A percentile compares a stretch with the other conserved stretches of the same genome.
Conservation (phyloP, 2,329 filamentous ascomycete species). For the Helicocarpus griseus region DNA sequence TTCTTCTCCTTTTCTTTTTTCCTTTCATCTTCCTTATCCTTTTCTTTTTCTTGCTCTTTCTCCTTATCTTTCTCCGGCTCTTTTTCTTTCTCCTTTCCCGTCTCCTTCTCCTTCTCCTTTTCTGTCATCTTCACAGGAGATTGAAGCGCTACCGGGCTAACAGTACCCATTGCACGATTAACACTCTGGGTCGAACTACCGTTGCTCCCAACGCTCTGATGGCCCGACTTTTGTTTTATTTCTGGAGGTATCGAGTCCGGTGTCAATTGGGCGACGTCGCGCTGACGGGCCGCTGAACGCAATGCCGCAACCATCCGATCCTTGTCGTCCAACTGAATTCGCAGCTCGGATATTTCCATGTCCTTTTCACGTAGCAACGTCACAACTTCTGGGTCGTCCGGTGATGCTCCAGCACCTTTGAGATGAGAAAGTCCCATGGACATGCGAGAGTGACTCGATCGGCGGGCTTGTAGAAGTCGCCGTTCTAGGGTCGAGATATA, state of each 20-base stretch:
- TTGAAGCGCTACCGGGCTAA: conserved; percentile 22
- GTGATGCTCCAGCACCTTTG: conserved; percentile 51
- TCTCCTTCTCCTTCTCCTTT: conserved; percentile 19
- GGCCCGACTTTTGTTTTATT: conserved; percentile 11
- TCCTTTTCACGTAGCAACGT: conserved; percentile 78
- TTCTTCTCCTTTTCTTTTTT: conserved; percentile 40
- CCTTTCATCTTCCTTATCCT: conserved; percentile 8
- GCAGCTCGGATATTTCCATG: conserved; percentile 81
- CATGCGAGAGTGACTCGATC: conserved; percentile 80
- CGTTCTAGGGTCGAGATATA: conserved; percentile 94
- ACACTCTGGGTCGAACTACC: conserved; percentile 16
- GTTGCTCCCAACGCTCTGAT: conserved; percentile 23
- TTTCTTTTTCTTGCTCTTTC: conserved; percentile 31
- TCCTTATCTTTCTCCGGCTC: conserved; percentile 45
- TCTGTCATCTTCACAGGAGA: conserved; percentile 15
- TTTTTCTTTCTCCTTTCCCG: conserved; percentile 34
- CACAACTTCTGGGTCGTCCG: conserved; percentile 68
- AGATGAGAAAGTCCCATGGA: conserved; percentile 58
- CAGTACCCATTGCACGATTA: conserved; percentile 10
- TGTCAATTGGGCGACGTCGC: conserved; percentile 64
- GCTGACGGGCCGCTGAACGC: conserved; percentile 72
- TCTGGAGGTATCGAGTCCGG: conserved; percentile 27
- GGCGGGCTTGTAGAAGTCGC: conserved; percentile 76
- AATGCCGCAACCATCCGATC: conserved; percentile 86
- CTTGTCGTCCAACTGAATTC: conserved; percentile 83